A percentile compares a stretch with the other conserved stretches of the same genome.
Evolutionary conservation across 805 yeast species (phyloP).

Genomic region (Ogataea salicorniae): DNA sequence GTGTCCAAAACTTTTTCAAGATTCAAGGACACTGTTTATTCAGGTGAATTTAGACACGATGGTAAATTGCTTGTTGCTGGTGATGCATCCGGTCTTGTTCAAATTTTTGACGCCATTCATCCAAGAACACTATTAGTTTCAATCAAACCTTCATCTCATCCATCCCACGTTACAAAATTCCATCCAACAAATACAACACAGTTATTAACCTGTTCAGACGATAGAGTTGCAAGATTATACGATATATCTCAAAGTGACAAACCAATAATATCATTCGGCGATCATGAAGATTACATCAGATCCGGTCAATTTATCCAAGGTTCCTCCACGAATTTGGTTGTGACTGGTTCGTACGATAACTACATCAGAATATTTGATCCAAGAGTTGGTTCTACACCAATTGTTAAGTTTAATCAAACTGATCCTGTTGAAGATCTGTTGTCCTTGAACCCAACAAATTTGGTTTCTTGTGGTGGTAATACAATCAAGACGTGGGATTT

Average conservation of each 20-base stretch:
- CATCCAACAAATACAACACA: slow-evolving; percentile 73
- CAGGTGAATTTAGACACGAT: slow-evolving; percentile 87
- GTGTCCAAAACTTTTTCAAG: slow-evolving; percentile 80
- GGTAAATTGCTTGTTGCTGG: slow-evolving; percentile 91
- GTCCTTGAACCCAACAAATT: slow-evolving; percentile 67
- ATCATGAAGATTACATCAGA: slow-evolving; percentile 85
- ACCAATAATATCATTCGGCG: slow-evolving; percentile 66
- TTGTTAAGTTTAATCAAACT: slow-evolving; percentile 62
- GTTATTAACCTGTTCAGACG: slow-evolving; percentile 86
- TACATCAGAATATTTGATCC: slow-evolving; percentile 78
- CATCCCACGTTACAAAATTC: slow-evolving; percentile 91
- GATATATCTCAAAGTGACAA: slow-evolving; percentile 74
- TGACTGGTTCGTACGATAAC: slow-evolving; percentile 94
- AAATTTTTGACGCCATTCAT: slow-evolving; percentile 73
- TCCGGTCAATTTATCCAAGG: slow-evolving; percentile 70
- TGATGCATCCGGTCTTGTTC: slow-evolving; percentile 91
- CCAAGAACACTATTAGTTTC: slow-evolving; percentile 78
- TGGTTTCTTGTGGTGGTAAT: slow-evolving; percentile 77
- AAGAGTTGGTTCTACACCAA: slow-evolving; percentile 49
- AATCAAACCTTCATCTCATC: slow-evolving; percentile 76
- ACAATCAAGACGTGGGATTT: slow-evolving; percentile 89
- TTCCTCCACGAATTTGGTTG: slow-evolving; percentile 60
- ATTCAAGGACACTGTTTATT: slow-evolving; percentile 87
- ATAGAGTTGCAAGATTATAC: slow-evolving; percentile 78
- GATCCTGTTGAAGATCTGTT: slow-evolving; percentile 84